Evolutionary conservation across 2,329 filamentous ascomycete genomes (phyloP), one percentile per base, ranked within the genome.

Genomic region (Ascochyta koolunga): DNA sequence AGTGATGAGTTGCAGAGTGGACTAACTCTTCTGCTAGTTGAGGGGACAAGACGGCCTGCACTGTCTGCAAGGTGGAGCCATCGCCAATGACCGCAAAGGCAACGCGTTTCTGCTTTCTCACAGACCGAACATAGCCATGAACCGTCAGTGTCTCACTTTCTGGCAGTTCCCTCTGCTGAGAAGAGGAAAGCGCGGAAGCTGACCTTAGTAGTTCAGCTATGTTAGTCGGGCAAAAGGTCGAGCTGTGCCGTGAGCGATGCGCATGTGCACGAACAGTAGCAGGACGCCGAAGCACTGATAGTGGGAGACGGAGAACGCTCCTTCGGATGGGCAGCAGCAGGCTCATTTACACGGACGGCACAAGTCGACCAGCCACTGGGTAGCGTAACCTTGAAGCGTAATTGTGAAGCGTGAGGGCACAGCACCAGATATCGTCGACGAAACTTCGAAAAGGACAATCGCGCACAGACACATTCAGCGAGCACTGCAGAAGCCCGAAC

Each of bases 31-130:
- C 81, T 62, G 89, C 87, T 69, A 91, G 82, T 40, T 83, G 80
- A 60, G 89, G 88, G 49, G 85, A 85, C 63, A 96, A 78, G 40
- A 96, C 86, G 39, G 89, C 91, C 78, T 99, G 95, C 50, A 98
- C 75, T 24, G 90, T 81, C 58, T 87, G 81, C 62, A 90, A 80
- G 36, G 89, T 91, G 11, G 92, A 96, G 38, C 95, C 95, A 79
- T 99, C 95, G 10, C 89, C 88, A 46, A 98, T 81, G 55, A 91
- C 85, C 46, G 93, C 88, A 77, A 99, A 98, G 5, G 89, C 87
- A 55, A 89, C 82, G 19, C 83, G 83, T 73, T 97, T 96, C 80
- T 96, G 92, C 73, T 91, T 90, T 58, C 93, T 85, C 56, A 96
- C 87, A 4, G 91, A 93, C 59, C 90, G 86, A 50, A 97, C 83